Base-by-base conservation (phyloP, 1,284 basidiomycete species). In the Pascua guehoae region DNA sequence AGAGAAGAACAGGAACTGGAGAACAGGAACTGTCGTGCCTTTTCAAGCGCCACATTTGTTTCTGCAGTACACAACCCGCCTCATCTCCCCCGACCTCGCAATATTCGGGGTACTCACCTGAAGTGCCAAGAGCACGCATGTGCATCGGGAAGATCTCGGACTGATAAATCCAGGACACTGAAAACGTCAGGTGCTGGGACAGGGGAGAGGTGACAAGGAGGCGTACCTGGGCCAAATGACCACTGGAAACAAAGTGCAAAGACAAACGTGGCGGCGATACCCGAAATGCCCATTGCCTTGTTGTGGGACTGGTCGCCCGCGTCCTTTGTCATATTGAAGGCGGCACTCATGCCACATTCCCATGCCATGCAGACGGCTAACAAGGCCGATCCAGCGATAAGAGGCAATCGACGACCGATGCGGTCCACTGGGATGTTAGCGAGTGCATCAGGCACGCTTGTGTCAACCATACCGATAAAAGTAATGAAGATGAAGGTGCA, bases 121-220 rank as follows among this genome's bases (percentile, higher is more conserved):
- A 32, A 32, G 84, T 84, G 15, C 85, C 85, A 15, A 86, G 80
- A 1, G 84, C 80, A 38, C 86, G 79, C 8, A 81, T 82, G 55
- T 78, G 79, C 42, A 84, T 86, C 0, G 85, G 85, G 76, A 86
- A 87, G 11, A 76, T 69, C 54, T 76, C 74, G 7, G 81, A 82
- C 12, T 84, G 83, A 53, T 85, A 78, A 39, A 85, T 83, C 84
- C 84, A 85, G 40, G 81, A 82, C 14, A 85, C 81, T 15, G 24
- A 7, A n/a, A n/a, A n/a, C n/a, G n/a, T n/a, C 7, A 7, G 24
- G 24, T 7, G 24, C 4, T 7, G 24, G 24, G 24, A 32, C 4
- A 7, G 24, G 3, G 24, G 24, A 4, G 24, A 32, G 7, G 24
- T 32, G 24, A 3, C 24, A 32, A 32, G 24, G 24, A 7, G 24